phyloP scores from a whole-genome alignment of 208 protist genomes.

The Leishmania mexicana region DNA sequence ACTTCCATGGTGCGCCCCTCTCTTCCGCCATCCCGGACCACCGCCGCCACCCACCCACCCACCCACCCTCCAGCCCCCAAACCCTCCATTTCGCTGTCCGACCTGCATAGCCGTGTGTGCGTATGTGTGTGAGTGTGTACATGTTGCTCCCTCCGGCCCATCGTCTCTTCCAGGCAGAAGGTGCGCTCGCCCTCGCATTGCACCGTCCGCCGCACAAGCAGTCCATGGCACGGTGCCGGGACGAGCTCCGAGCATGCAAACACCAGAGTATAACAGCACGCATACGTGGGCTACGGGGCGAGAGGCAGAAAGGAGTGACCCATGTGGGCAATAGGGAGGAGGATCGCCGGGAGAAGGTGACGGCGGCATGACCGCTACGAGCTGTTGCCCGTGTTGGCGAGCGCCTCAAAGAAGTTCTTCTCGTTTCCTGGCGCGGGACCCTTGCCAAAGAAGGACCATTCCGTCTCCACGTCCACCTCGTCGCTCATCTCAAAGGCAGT shows the following conservation, averaged over 20 bases:
- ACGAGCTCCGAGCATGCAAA: background rate
- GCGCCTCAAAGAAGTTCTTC: slow-evolving; percentile 74
- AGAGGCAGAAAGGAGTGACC: background rate
- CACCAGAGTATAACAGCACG: background rate
- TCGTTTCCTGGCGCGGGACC: slow-evolving; percentile 86
- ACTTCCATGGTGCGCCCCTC: too few relatives aligned
- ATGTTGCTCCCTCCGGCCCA: background rate
- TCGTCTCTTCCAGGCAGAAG: background rate
- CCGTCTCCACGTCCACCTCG: slow-evolving; percentile 83
- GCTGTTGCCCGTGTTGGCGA: slow-evolving; percentile 44
- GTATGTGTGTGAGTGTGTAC: background rate
- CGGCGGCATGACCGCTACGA: slow-evolving; percentile 3
- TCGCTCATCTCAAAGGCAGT: slow-evolving; percentile 91
- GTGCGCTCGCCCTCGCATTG: background rate
- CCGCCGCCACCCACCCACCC: too few relatives aligned
- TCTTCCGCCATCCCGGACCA: too few relatives aligned
- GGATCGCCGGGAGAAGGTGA: background rate
- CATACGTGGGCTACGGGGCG: background rate
- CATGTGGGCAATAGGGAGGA: background rate
- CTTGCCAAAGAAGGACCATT: slow-evolving; percentile 79
- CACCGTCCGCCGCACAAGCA: background rate
- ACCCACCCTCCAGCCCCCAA: background rate
- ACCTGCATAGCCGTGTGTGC: background rate
- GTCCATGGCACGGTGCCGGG: background rate
- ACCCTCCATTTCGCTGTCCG: background rate